phyloP scores from a whole-genome alignment of 495 filamentous ascomycete species.

The Trichoderma gamsii region DNA sequence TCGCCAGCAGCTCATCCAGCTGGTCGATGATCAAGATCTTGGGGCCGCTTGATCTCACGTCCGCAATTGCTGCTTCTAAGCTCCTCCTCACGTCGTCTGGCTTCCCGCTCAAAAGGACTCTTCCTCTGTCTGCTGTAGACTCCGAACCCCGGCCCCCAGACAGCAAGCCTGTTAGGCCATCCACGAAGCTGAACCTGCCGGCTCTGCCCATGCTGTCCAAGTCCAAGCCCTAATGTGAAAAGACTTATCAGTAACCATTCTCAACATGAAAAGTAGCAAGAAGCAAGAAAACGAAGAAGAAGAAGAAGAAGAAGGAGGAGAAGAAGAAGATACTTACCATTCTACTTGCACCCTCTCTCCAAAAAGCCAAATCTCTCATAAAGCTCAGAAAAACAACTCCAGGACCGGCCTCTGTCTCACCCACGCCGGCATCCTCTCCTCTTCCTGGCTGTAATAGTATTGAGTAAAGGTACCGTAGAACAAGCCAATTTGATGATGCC shows the following conservation, averaged over 20 bases:
- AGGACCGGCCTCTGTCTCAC: conserved; percentile 18
- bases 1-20: conserved; percentile 50
- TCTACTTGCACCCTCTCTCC: conserved; percentile 57
- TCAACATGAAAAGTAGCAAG: not conserved
- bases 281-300: not conserved
- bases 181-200: conserved; percentile 61
- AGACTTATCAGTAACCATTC: not conserved
- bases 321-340: conserved; percentile 40
- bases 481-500: conserved; percentile 69
- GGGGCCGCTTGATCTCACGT: conserved; percentile 25
- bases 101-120: not conserved
- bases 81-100: conserved; percentile 23
- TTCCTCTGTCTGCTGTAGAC: not conserved
- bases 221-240: conserved; percentile 56
- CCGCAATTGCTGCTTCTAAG: conserved; percentile 30
- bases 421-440: conserved; percentile 8
- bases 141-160: conserved; percentile 11
- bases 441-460: conserved; percentile 31
- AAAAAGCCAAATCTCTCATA: conserved; percentile 70
- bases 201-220: conserved; percentile 52
- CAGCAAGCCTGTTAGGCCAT: conserved; percentile 57
- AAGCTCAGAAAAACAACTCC: conserved; percentile 74
- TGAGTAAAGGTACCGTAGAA: conserved; percentile 57
- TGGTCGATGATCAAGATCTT: conserved; percentile 50
- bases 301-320: not conserved